Evolutionary conservation across 73 alveolate genomes (phyloP).

Genomic region (Effrenium voratum): DNA sequence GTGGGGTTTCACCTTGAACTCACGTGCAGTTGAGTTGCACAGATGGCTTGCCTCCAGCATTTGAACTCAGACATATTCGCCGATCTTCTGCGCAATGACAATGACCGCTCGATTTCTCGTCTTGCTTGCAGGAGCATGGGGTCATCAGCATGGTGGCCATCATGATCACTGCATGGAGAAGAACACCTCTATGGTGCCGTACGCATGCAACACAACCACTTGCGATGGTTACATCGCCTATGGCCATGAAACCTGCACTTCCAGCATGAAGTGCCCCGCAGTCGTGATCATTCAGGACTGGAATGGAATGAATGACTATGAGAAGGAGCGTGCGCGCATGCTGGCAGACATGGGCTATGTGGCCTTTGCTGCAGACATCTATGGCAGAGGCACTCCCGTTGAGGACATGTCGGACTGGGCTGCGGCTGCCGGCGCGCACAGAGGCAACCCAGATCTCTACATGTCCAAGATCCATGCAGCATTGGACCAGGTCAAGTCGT

Average conservation of each 20-base stretch:
- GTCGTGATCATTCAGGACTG: conserved; percentile 87
- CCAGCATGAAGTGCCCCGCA: conserved; percentile 15
- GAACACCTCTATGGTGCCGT: conserved; percentile 20
- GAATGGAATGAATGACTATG: conserved; percentile 49
- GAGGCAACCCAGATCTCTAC: conserved; percentile 58
- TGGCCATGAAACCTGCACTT: neutral
- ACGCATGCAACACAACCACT: conserved; percentile 24
- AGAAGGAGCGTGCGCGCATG: conserved; percentile 81
- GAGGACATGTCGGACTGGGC: conserved; percentile 62
- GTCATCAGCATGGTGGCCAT: conserved; percentile 39
- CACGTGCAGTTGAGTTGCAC: too few relatives aligned
- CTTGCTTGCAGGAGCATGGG: neutral
- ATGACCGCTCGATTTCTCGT: too few relatives aligned
- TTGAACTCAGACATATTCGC: too few relatives aligned
- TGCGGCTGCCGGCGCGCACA: conserved; percentile 44
- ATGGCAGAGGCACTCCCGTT: conserved; percentile 33
- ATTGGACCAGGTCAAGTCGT: conserved; percentile 14
- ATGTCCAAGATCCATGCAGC: conserved; percentile 65
- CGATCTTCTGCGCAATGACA: too few relatives aligned
- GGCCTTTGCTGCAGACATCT: conserved; percentile 69
- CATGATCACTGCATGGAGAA: conserved; percentile 5
- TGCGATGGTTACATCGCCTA: conserved; percentile 34
- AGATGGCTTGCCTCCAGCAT: too few relatives aligned
- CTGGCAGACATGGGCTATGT: conserved; percentile 67
- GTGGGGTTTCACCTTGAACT: too few relatives aligned